Evolutionary conservation across 345 rosid species (phyloP).

Genomic region (Salix koriyanagi): DNA sequence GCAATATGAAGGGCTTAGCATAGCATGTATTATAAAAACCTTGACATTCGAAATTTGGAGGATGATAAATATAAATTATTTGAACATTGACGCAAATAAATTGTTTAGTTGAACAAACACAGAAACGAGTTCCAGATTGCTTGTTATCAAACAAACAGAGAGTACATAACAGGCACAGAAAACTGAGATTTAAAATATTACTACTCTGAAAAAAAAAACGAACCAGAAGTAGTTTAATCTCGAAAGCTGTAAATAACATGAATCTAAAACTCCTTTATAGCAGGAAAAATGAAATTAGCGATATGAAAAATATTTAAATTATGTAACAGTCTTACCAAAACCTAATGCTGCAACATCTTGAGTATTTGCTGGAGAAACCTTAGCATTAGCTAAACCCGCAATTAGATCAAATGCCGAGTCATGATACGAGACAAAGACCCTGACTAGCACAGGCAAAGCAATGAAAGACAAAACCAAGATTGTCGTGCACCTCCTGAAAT

Average conservation of each 20-base stretch:
- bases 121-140: too few relatives aligned
- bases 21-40: too few relatives aligned
- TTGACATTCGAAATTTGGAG: too few relatives aligned
- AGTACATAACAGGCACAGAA: too few relatives aligned
- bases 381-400: not conserved
- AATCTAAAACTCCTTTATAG: too few relatives aligned
- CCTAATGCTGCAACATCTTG: constrained; percentile 9
- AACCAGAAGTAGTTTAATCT: not conserved
- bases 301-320: not conserved
- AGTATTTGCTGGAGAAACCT: not conserved
- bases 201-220: too few relatives aligned
- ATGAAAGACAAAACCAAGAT: constrained; percentile 7
- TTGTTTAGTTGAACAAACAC: too few relatives aligned
- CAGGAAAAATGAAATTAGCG: not conserved
- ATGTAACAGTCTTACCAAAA: constrained; percentile 3
- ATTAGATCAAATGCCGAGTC: constrained; percentile 3
- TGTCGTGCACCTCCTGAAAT: constrained; percentile 3
- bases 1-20: too few relatives aligned
- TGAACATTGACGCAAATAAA: too few relatives aligned
- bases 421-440: not conserved
- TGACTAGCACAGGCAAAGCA: constrained; percentile 11
- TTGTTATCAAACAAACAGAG: too few relatives aligned
- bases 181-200: too few relatives aligned
- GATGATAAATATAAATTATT: too few relatives aligned
- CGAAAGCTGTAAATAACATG: not conserved